phyloP scores from a whole-genome alignment of 345 rosid genomes.

The Lepidium africanum region DNA sequence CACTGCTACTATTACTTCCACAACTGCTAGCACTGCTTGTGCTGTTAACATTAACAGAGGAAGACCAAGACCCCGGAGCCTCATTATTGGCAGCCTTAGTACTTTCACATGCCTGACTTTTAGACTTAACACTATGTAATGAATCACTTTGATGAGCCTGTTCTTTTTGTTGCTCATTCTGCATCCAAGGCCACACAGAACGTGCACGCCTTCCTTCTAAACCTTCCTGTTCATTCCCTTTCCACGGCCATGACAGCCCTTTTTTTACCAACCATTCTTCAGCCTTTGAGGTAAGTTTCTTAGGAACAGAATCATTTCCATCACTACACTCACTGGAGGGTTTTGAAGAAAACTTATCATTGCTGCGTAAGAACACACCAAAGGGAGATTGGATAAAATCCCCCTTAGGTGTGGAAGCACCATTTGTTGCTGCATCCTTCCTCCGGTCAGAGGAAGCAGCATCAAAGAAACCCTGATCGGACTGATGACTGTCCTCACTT shows the following conservation, averaged over 20 bases:
- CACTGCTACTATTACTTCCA: constrained; percentile 83
- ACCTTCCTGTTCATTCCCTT: constrained; percentile 59
- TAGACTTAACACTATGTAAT: constrained; percentile 37
- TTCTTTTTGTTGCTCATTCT: constrained; percentile 59
- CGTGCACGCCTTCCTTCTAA: constrained; percentile 45
- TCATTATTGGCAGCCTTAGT: constrained; percentile 45
- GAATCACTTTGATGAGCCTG: constrained; percentile 36
- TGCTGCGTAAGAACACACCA: constrained; percentile 42
- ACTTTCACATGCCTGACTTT: constrained; percentile 41
- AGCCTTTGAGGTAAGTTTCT: constrained; percentile 64
- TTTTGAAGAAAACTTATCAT: constrained; percentile 44
- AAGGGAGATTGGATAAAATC: constrained; percentile 51
- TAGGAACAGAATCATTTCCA: constrained; percentile 63
- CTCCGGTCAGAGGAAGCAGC: constrained; percentile 47
- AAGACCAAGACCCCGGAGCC: constrained; percentile 76
- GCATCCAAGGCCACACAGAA: constrained; percentile 53
- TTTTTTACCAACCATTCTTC: constrained; percentile 81
- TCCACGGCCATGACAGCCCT: constrained; percentile 96
- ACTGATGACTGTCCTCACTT: constrained; percentile 63
- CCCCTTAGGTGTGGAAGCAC: constrained; percentile 75
- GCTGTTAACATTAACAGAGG: constrained; percentile 73
- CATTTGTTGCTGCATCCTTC: constrained; percentile 71
- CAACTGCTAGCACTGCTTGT: constrained; percentile 90
- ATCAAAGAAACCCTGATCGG: constrained; percentile 63
- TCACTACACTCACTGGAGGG: constrained; percentile 47